Evolutionary conservation across 2,329 filamentous ascomycete species (phyloP).

Genomic region (Clonostachys sp.): DNA sequence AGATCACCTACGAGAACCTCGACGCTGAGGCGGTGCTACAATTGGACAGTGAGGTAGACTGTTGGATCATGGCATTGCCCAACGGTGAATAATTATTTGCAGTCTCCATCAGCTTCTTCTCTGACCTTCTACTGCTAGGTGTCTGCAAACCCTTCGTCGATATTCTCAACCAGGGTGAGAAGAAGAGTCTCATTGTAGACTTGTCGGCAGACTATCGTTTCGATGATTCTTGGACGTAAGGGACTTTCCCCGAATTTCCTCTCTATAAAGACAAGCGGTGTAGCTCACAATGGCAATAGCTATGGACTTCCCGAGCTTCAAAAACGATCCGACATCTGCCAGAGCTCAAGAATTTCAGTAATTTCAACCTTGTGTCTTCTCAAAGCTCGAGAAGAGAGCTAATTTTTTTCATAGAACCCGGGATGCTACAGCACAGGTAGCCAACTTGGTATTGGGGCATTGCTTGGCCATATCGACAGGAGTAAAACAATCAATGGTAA

Average conservation of each 20-base stretch:
- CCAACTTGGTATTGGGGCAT: conserved; percentile 80
- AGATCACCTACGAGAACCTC: conserved; percentile 90
- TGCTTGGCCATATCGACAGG: conserved; percentile 39
- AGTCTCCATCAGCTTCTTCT: too few relatives aligned
- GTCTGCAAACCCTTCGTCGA: conserved; percentile 94
- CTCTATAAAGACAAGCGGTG: too few relatives aligned
- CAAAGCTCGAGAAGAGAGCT: too few relatives aligned
- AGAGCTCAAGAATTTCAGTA: conserved; percentile 69
- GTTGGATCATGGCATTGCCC: conserved; percentile 96
- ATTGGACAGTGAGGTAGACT: conserved; percentile 85
- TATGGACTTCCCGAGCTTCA: conserved; percentile 88
- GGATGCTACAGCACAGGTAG: conserved; percentile 94
- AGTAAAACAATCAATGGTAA: too few relatives aligned
- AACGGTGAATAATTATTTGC: conserved; percentile 50
- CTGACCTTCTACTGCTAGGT: not conserved
- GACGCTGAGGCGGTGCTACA: conserved; percentile 79
- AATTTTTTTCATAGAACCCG: conserved; percentile 52
- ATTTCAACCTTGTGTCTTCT: too few relatives aligned
- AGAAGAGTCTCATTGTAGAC: conserved; percentile 76
- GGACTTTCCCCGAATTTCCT: too few relatives aligned
- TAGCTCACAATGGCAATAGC: conserved; percentile 27
- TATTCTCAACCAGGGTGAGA: conserved; percentile 68
- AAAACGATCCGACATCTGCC: conserved; percentile 69
- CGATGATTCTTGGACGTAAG: conserved; percentile 44
- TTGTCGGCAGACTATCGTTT: conserved; percentile 97